These are phyloP conservation scores for Kluyveromyces dobzhanskii DNA, from an alignment of 805 yeast genomes.

Conservation along the genomic window DNA sequence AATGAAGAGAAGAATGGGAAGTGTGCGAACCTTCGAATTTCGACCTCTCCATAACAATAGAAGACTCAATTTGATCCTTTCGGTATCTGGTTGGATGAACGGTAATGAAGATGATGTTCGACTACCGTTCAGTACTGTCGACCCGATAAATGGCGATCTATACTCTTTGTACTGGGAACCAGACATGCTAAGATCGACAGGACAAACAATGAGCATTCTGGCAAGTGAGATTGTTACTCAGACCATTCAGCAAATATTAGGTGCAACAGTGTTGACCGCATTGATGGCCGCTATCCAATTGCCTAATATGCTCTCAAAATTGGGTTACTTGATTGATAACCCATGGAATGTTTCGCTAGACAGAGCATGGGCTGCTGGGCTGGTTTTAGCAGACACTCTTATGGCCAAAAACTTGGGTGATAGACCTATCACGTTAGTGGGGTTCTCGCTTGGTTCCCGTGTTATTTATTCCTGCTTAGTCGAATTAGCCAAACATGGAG, in stretches of 20 bases:
- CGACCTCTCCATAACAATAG: conserved; percentile 87
- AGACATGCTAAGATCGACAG: conserved; percentile 90
- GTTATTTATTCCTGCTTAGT: conserved; percentile 83
- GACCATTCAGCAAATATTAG: conserved; percentile 90
- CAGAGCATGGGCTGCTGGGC: conserved; percentile 95
- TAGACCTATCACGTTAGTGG: conserved; percentile 85
- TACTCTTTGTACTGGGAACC: conserved; percentile 96
- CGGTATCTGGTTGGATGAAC: conserved; percentile 97
- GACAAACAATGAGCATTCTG: conserved; percentile 87
- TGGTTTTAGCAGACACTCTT: conserved; percentile 82
- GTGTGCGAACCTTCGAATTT: conserved; percentile 89
- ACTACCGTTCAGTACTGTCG: conserved; percentile 91
- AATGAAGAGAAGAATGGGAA: conserved; percentile 80
- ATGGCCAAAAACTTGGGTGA: conserved; percentile 83
- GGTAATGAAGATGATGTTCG: conserved; percentile 93
- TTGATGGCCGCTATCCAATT: conserved; percentile 88
- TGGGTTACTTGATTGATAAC: conserved; percentile 83
- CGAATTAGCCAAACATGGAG: conserved; percentile 79
- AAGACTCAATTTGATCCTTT: conserved; percentile 75
- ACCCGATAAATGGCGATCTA: conserved; percentile 96
- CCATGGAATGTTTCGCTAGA: conserved; percentile 98
- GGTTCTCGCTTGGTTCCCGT: conserved; percentile 90
- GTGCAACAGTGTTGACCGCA: conserved; percentile 81
- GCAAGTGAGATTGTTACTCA: conserved; percentile 92
- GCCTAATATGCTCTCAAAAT: conserved; percentile 85